Base-by-base conservation (phyloP, 805 yeast genomes). In the Ogataea nonfermentans region DNA sequence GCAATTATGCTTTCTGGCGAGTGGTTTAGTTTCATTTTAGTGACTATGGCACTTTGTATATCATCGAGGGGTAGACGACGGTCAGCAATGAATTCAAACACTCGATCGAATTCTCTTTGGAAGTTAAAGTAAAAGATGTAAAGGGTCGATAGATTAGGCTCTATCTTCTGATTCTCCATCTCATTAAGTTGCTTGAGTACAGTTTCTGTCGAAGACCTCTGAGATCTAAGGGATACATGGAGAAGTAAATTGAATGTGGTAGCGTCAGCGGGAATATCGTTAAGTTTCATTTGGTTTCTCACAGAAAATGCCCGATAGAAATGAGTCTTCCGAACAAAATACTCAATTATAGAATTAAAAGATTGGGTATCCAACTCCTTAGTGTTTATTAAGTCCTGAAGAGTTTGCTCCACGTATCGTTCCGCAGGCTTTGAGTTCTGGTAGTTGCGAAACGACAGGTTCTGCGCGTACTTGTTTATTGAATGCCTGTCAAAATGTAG, bases 171-270 rank as follows among this genome's bases (percentile, higher is more conserved):
- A 3, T 29, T 11, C 17, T 20, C 29, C 49, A 48, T 44, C 19
- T 38, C 31, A 19, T 35, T 29, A 3, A 48, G 28, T 12, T 33
- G 35, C 7, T 31, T 29, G 15, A 31, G 24, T 8, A 44, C 19
- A 4, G 34, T 29, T 2, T 19, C 11, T 9, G 41, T 36, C 3
- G 27, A 19, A 3, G 39, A 25, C 11, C 13, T n/a, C 7, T 27
- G 28, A n/a, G 32, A 24, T 25, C 31, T 27, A 26, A 48, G 36
- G 8, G 41, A 16, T 2, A 41, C 16, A 15, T 44, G 37, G 4
- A 49, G 30, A 7, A 47, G 12, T 17, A 49, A 17, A 32, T 47
- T 49, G 24, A 28, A 45, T 5, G 47, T 43, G 26, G 34, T 29
- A 14, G 37, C 30, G 28, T 36, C 28, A 8, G 47, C 43, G 2